These are phyloP conservation scores for Microdochium bolleyi DNA, from an alignment of 2,329 filamentous ascomycete genomes.

Conservation along the genomic window DNA sequence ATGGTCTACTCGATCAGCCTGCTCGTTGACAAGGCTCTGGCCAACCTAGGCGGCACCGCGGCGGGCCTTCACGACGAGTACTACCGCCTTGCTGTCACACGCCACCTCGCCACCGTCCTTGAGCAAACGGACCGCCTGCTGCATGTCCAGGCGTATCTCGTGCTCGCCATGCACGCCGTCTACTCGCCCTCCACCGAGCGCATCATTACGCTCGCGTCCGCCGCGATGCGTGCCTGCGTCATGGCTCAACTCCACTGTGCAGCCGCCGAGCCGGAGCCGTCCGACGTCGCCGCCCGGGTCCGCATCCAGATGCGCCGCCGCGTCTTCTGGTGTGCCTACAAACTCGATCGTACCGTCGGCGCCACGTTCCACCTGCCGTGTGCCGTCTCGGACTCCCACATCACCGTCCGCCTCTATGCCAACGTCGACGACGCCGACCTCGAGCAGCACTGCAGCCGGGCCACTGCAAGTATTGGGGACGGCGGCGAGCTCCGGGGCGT, in stretches of 20 bases:
- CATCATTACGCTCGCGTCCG: conserved; percentile 16
- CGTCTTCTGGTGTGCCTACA: conserved; percentile 22
- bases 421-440: conserved; percentile 18
- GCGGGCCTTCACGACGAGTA: conserved; percentile 8
- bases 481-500: background rate
- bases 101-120: conserved; percentile 9
- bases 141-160: conserved; percentile 13
- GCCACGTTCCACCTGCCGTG: conserved; percentile 15
- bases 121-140: conserved; percentile 13
- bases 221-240: conserved; percentile 17
- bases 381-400: conserved; percentile 17
- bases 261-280: conserved; percentile 9
- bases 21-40: conserved; percentile 1
- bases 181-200: conserved; percentile 16
- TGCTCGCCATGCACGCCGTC: conserved; percentile 17
- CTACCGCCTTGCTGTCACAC: conserved; percentile 9
- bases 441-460: conserved; percentile 3
- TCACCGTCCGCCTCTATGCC: conserved; percentile 14
- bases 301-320: conserved; percentile 15
- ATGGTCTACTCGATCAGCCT: conserved; percentile 15
- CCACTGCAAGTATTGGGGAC: background rate
- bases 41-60: conserved; percentile 7
- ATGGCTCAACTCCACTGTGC: conserved; percentile 16
- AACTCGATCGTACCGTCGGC: conserved; percentile 16
- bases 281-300: conserved; percentile 1